Evolutionary conservation across 495 filamentous ascomycete genomes (phyloP).

Genomic region (Xylaria nigripes): DNA sequence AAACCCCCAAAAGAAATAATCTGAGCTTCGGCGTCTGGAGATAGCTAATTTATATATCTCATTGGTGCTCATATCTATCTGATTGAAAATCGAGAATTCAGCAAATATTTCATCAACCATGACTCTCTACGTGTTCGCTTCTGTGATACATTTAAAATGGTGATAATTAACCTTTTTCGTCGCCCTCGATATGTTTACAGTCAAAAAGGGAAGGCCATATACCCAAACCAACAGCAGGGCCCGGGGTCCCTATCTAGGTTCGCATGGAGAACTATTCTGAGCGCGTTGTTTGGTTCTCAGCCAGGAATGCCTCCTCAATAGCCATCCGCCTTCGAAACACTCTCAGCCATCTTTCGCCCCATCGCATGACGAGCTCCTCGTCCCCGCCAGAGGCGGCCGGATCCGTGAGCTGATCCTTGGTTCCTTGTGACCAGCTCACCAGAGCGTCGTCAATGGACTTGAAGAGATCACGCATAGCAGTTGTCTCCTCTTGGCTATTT

Average conservation of each 20-base stretch:
- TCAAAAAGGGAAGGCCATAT: background rate
- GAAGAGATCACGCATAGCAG: constrained; percentile 71
- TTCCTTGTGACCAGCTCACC: constrained; percentile 60
- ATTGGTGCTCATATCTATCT: no score
- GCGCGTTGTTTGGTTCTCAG: constrained; percentile 29
- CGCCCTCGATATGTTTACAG: background rate
- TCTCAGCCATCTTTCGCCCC: constrained; percentile 78
- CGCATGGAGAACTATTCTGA: background rate
- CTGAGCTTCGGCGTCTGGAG: background rate
- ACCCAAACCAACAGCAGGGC: background rate
- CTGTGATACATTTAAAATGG: no score
- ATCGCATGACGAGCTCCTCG: constrained; percentile 62
- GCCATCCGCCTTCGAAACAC: constrained; percentile 75
- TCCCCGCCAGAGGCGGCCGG: constrained; percentile 37
- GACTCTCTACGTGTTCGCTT: no score
- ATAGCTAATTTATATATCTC: no score
- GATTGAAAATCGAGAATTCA: no score
- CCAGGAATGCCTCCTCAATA: constrained; percentile 65
- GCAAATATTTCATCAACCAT: no score
- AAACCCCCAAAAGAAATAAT: no score
- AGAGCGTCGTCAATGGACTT: constrained; percentile 72
- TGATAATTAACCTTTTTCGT: no score
- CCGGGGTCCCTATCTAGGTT: background rate
- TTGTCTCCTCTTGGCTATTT: constrained; percentile 25
- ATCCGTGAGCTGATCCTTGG: constrained; percentile 61